Conservation (phyloP, 2,329 filamentous ascomycete species). For the Colletotrichum orchidophilum region DNA sequence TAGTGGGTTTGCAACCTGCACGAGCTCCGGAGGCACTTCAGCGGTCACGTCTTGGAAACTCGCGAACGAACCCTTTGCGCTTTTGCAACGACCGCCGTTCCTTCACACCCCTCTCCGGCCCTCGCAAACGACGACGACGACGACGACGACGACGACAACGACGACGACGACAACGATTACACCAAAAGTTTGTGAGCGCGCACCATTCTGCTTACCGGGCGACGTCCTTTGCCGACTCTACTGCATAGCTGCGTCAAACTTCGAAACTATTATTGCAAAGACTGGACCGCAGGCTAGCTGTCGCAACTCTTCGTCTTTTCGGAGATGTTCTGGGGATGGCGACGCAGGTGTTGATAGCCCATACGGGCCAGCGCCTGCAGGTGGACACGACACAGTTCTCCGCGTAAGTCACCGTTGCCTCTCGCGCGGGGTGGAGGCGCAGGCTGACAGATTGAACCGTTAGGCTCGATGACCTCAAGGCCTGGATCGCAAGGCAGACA, state of each 20-base stretch:
- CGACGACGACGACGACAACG: neutral
- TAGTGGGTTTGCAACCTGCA: constrained; percentile 31
- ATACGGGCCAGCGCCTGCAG: constrained; percentile 87
- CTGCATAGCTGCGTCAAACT: neutral
- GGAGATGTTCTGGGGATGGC: constrained; percentile 77
- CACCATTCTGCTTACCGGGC: neutral
- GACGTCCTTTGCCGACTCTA: neutral
- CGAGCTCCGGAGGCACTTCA: constrained; percentile 30
- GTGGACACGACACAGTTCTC: constrained; percentile 80
- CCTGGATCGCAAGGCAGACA: constrained; percentile 80
- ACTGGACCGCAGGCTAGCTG: constrained; percentile 22
- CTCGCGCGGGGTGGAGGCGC: neutral
- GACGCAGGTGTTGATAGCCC: constrained; percentile 89
- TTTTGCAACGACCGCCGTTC: constrained; percentile 10
- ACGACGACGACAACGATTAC: neutral
- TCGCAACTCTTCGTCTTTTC: constrained; percentile 14
- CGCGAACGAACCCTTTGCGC: constrained; percentile 26
- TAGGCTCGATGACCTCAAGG: constrained; percentile 85
- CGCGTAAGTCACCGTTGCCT: constrained; percentile 63
- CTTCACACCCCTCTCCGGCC: neutral
- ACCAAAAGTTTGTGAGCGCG: neutral
- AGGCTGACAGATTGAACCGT: constrained; percentile 26
- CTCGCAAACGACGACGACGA: neutral
- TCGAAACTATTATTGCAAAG: neutral
- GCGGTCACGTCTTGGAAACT: constrained; percentile 25